phyloP scores from a whole-genome alignment of 306 rosid genomes.

The Crataegus laevigata region DNA sequence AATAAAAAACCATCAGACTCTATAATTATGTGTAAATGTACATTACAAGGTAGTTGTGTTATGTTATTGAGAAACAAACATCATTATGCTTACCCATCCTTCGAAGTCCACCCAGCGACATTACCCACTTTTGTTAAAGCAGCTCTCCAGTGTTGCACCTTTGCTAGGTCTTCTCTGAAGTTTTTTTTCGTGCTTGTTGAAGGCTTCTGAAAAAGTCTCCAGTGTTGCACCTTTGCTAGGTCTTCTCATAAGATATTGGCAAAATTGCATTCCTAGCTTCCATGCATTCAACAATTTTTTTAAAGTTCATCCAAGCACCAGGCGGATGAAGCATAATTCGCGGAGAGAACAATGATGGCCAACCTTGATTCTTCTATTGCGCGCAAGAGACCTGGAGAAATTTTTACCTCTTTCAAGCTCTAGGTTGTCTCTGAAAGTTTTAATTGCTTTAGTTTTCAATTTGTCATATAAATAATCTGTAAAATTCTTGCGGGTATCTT shows the following conservation, averaged over 20 bases:
- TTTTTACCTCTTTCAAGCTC: background rate
- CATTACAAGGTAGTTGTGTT: too few species aligned
- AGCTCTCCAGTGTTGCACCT: background rate
- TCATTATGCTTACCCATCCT: background rate
- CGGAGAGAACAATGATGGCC: background rate
- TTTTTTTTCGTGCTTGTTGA: background rate
- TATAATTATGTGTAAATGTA: too few species aligned
- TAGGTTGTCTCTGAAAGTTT: background rate
- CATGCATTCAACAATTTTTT: background rate
- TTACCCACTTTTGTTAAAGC: background rate
- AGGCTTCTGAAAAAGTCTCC: background rate
- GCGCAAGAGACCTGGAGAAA: background rate
- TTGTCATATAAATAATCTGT: background rate
- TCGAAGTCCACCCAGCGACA: background rate
- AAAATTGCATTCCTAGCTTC: background rate
- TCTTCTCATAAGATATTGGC: background rate
- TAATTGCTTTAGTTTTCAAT: background rate
- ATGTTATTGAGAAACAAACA: too few species aligned
- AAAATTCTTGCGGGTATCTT: background rate
- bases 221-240: too few species aligned
- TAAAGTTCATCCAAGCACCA: background rate
- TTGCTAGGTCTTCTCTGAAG: background rate
- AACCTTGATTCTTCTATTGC: background rate
- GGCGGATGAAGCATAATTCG: background rate
- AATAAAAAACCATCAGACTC: too few species aligned